Evolutionary conservation across 129 eudicot genomes (phyloP), one percentile per base, ranked within the genome.

Genomic region (Centrapalus pauciflorus): DNA sequence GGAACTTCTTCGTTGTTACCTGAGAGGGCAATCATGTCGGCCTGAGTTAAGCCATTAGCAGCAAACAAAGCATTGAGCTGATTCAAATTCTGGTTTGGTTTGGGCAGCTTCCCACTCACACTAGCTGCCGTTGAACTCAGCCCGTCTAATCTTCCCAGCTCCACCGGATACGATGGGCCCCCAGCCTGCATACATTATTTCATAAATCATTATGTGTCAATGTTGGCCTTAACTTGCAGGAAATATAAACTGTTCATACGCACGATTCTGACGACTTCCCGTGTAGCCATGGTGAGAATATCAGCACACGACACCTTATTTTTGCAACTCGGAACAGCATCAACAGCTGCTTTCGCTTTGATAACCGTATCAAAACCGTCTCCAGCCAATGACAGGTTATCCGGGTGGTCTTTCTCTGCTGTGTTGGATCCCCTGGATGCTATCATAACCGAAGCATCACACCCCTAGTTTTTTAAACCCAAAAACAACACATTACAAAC

Each of bases 11-110:
- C n/a, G n/a, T n/a, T n/a, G n/a, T n/a, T 80, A 90, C 97, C 98
- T 51, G 98, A 92, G 33, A 92, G 95, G 6, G 98, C 96, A 73
- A 88, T 84, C 98, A 88, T 92, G 66, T 92, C 96, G 0, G 75
- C 37, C 72, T 83, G 96, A 64, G 76, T 77, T 28, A 88, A 78
- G 13, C 95, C 95, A 49, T 79, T 52, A 4, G 79, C 58, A 27
- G 90, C 83, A 83, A 91, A 91, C 67, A 91, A 33, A 59, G 87
- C 20, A 59, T 79, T 92, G 26, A 88, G 96, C 57, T 83, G 90
- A 76, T 79, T 38, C 76, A 92, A 70, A 26, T 80, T 83, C 88
- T 83, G 71, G 12, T 48, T 75, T 6, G 96, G 80, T 24, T 88
- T 71, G 0, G 98, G 98, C 64, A 92, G 81, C 54, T 79, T 85